Evolutionary conservation across 345 rosid species (phyloP), one percentile per base, ranked within the genome.

Genomic region (Fremontodendron californicum): DNA sequence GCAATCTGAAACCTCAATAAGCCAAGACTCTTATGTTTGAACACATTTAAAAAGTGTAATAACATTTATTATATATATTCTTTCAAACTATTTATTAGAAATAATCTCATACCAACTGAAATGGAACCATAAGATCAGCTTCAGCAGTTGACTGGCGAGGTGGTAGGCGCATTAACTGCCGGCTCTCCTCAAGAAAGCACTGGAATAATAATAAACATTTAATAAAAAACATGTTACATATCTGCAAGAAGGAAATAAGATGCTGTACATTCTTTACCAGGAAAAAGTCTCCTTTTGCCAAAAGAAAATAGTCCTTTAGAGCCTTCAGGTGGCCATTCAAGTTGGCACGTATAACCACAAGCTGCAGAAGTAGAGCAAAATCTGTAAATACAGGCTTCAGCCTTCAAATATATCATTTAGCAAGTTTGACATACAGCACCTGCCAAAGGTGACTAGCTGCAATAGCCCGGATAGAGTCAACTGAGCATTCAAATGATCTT

Each of bases 381-480:
- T 75, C 64, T 55, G 66, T 39, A 65, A 64, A 55, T 35, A 71
- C 29, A 75, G 60, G 76, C 73, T 27, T 65, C 29, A 75, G 60
- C 75, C 73, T 27, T 65, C 9, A 75, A 54, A 10, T 33, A 78
- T 57, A 60, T 54, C 37, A 31, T 35, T 40, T 65, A 69, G 13
- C 55, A 75, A 60, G 72, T 33, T 74, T 42, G 54, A 58, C 57
- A 85, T 74, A n/a, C 77, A 85, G 84, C 80, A 93, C 99, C 98
- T 92, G 99, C 98, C 99, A 96, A 81, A 92, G 98, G 89, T 93
- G 98, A 84, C 97, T 86, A 65, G 98, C 99, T 65, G 99, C 98
- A 77, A 93, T 84, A 77, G 97, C 94, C 54, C 93, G 89, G 79
- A 93, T 90, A 66, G 97, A 89, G 83, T 92, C 98, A 60, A 92